These are phyloP conservation scores for Aspergillus fumigatiaffinis DNA, from an alignment of 2,329 filamentous ascomycete species.

Conservation along the genomic window DNA sequence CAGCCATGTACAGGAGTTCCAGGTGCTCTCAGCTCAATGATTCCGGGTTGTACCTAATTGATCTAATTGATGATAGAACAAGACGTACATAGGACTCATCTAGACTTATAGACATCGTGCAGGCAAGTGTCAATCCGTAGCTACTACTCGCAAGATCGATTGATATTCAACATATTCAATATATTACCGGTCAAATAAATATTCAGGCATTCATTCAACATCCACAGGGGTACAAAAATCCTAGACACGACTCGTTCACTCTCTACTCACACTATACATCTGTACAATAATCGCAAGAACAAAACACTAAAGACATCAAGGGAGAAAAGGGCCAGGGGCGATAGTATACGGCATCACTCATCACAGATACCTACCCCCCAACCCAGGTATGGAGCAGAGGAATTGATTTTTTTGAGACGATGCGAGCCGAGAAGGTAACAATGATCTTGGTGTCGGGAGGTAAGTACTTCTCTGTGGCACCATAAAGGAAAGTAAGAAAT, in stretches of 20 bases:
- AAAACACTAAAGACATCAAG: constrained; percentile 2
- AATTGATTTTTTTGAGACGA: constrained; percentile 7
- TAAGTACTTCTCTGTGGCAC: constrained; percentile 11
- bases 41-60: too few relatives aligned
- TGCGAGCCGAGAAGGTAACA: constrained; percentile 13
- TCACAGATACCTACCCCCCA: constrained; percentile 22
- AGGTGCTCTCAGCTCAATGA: background rate
- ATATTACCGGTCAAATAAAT: background rate
- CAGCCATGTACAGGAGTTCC: background rate
- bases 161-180: background rate
- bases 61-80: too few relatives aligned
- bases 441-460: constrained; percentile 12
- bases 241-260: constrained; percentile 5
- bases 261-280: constrained; percentile 22
- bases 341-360: constrained; percentile 16
- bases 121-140: too few relatives aligned
- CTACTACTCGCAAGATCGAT: too few relatives aligned
- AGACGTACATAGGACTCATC: background rate
- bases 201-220: constrained; percentile 1
- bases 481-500: constrained; percentile 20
- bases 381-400: constrained; percentile 12
- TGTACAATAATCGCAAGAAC: constrained; percentile 13
- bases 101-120: background rate
- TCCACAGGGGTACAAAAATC: background rate
- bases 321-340: constrained; percentile 8